phyloP scores from a whole-genome alignment of 768 basidiomycete species.

The Fomitopsis serialis region DNA sequence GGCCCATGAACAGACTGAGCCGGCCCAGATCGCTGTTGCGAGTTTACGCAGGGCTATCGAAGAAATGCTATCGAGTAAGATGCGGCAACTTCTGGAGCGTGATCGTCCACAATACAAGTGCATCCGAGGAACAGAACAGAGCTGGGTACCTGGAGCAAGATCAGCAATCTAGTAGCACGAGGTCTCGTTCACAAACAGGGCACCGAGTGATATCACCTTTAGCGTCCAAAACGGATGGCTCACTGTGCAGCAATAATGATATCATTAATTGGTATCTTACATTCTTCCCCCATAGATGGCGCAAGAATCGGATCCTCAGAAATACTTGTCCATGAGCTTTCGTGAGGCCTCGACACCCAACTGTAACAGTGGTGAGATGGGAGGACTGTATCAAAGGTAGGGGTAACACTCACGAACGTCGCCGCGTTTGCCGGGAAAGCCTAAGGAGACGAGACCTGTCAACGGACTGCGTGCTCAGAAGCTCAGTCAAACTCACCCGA shows the following conservation, averaged over 20 bases:
- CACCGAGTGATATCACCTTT: too few relatives aligned
- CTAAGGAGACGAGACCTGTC: slow-evolving; percentile 28
- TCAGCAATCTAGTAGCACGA: too few relatives aligned
- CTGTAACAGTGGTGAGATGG: slow-evolving; percentile 35
- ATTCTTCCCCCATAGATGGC: neutral
- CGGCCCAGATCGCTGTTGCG: too few relatives aligned
- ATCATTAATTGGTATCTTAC: neutral
- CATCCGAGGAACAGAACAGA: too few relatives aligned
- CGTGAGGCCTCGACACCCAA: slow-evolving; percentile 90
- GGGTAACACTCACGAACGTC: slow-evolving; percentile 62
- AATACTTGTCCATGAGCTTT: slow-evolving; percentile 71
- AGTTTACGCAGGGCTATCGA: too few relatives aligned
- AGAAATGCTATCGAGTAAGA: too few relatives aligned
- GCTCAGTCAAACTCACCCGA: slow-evolving; percentile 46
- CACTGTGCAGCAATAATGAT: neutral
- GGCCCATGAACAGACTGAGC: too few relatives aligned
- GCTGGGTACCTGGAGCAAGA: too few relatives aligned
- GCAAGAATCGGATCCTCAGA: slow-evolving; percentile 28
- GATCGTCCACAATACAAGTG: too few relatives aligned
- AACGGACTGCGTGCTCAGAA: neutral
- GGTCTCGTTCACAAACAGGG: too few relatives aligned
- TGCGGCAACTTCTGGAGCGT: too few relatives aligned
- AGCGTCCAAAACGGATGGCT: too few relatives aligned
- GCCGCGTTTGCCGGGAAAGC: slow-evolving; percentile 98
- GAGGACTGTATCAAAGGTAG: neutral